Evolutionary conservation across 495 filamentous ascomycete species (phyloP), one percentile per base, ranked within the genome.

Genomic region (Cladorrhinum samala): DNA sequence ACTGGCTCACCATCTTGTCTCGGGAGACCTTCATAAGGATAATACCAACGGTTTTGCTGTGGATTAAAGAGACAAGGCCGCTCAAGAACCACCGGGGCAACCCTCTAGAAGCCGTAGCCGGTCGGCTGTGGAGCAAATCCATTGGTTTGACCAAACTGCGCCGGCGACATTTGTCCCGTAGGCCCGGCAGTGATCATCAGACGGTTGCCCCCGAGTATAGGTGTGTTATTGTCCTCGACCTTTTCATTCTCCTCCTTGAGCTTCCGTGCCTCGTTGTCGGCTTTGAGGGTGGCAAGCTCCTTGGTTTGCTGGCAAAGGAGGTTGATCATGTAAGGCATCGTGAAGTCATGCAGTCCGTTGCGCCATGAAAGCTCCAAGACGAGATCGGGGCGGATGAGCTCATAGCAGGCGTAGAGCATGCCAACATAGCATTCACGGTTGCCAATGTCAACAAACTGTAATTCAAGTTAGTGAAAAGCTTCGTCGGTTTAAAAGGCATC

Each of bases 291-390:
- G 55, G 89, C 83, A 57, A 99, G 86, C 18, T 92, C 84, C 25
- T 84, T 82, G 46, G 89, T 88, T 69, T 96, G 91, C 68, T 95
- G 88, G 69, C 83, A 85, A 61, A 97, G 79, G 71, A 91, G 85
- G 76, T 96, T 97, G 79, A 99, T 97, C 90, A 99, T 94, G 77
- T 91, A 99, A 14, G 94, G 94, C 94, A 99, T 97, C 51, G 92
- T 94, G 75, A 94, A 97, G 77, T 99, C 94, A 56, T 85, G 83
- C 33, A 99, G 84, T 49, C 91, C 89, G 68, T 94, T 78, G 60
- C 94, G 91, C 94, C 94, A 99, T 49, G 92, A 96, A 47, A 99
- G 77, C 74, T 99, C 94, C 75, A 99, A 83, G 53, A 97, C 85
- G 39, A 90, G 79, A 58, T 95, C 86, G 11, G 94, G 85, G 16